These are phyloP conservation scores for Paecilomyces fulvus DNA, from an alignment of 2,329 filamentous ascomycete species.

Conservation along the genomic window DNA sequence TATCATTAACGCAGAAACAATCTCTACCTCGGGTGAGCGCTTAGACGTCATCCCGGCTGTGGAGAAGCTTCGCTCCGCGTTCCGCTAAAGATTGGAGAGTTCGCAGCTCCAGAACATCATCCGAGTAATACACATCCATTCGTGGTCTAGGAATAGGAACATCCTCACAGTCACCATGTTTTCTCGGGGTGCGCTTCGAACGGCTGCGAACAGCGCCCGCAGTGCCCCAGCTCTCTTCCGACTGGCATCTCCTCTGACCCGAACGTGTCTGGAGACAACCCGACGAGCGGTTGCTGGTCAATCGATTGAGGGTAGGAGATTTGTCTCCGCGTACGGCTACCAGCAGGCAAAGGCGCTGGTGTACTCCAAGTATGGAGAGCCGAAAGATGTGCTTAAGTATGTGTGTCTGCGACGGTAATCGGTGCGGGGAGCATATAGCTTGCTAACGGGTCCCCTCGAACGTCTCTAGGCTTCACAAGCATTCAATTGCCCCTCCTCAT, in stretches of 20 bases:
- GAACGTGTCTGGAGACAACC: conserved; percentile 6
- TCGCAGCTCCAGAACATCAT: neutral
- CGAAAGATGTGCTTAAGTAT: conserved; percentile 40
- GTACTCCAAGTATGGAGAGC: conserved; percentile 41
- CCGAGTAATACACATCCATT: neutral
- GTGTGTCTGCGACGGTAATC: conserved; percentile 3
- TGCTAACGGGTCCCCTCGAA: neutral
- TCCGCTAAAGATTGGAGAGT: neutral
- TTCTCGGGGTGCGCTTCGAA: conserved; percentile 16
- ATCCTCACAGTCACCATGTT: conserved; percentile 15
- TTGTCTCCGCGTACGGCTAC: conserved; percentile 41
- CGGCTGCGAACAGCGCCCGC: conserved; percentile 10
- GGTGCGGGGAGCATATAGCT: neutral
- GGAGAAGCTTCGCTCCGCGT: neutral
- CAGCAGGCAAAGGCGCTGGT: conserved; percentile 42
- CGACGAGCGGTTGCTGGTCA: conserved; percentile 6
- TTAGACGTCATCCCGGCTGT: neutral
- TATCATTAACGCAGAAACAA: too few relatives aligned
- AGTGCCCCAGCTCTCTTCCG: conserved; percentile 7
- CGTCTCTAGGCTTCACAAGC: conserved; percentile 34
- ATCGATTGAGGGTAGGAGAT: conserved; percentile 20
- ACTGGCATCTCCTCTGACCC: conserved; percentile 8
- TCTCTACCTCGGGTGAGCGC: too few relatives aligned
- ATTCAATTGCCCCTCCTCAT: conserved; percentile 41
- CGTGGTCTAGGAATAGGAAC: neutral